These are phyloP conservation scores for Penicillium brevicompactum DNA, from an alignment of 2,329 filamentous ascomycete genomes.

Conservation along the genomic window DNA sequence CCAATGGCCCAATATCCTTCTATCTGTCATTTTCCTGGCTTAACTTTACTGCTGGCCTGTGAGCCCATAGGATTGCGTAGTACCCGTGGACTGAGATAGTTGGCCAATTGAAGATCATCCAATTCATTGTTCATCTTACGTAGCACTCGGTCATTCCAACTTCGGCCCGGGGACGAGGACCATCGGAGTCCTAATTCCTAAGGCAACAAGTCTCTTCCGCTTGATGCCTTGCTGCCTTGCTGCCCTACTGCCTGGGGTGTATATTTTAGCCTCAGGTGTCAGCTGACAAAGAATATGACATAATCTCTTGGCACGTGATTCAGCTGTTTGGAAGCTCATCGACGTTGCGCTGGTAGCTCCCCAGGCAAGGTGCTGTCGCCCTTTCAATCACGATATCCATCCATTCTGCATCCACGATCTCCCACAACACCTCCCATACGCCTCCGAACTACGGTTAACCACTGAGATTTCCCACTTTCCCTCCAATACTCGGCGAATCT, in stretches of 20 bases:
- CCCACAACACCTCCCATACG: not conserved
- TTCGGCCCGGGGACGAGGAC: constrained; percentile 20
- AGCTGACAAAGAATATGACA: constrained; percentile 18
- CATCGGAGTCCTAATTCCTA: not conserved
- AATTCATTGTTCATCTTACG: constrained; percentile 9
- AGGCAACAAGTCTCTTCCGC: not conserved
- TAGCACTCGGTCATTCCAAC: constrained; percentile 12
- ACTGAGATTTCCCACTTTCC: constrained; percentile 1
- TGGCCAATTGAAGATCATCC: constrained; percentile 1
- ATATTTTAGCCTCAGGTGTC: constrained; percentile 6
- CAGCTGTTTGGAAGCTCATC: constrained; percentile 21
- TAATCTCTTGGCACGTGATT: constrained; percentile 21
- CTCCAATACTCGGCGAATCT: constrained; percentile 4
- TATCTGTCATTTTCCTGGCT: not conserved
- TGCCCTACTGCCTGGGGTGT: not conserved
- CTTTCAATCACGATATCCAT: constrained; percentile 21
- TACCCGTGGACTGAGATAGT: not conserved
- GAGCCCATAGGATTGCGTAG: not conserved
- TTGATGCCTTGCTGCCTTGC: constrained; percentile 21
- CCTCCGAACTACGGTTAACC: not conserved
- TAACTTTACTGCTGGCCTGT: not conserved
- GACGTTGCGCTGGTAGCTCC: constrained; percentile 30
- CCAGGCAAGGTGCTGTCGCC: constrained; percentile 22
- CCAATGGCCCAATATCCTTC: not conserved
- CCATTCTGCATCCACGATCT: constrained; percentile 3